phyloP scores from a whole-genome alignment of 805 yeast genomes.

The Cephaloascus albidus region DNA sequence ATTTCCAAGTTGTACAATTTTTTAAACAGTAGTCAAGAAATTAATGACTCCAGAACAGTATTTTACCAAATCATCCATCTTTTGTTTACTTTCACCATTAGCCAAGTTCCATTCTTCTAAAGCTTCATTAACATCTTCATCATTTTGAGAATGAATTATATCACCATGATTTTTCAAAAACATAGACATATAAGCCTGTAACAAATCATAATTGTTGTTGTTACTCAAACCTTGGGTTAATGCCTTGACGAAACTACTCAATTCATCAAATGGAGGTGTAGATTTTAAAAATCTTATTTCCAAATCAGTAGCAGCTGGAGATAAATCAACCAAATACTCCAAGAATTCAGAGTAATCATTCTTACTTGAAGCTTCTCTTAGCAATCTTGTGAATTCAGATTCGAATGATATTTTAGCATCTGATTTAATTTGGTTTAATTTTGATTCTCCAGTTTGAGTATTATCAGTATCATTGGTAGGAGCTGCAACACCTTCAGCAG shows the following conservation, averaged over 20 bases:
- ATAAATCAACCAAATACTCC: slow-evolving; percentile 39
- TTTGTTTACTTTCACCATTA: slow-evolving; percentile 30
- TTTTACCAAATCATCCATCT: slow-evolving; percentile 60
- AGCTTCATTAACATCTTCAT: slow-evolving; percentile 30
- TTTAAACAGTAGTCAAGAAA: slow-evolving; percentile 41
- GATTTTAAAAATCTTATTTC: slow-evolving; percentile 77
- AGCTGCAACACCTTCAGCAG: slow-evolving; percentile 24
- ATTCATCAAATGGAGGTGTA: slow-evolving; percentile 58
- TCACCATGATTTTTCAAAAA: slow-evolving; percentile 79
- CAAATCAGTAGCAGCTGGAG: slow-evolving; percentile 76
- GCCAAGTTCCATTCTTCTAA: slow-evolving; percentile 38
- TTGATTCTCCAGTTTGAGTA: slow-evolving; percentile 5
- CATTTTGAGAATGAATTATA: slow-evolving; percentile 30
- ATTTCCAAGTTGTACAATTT: too few species aligned
- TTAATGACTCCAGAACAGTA: slow-evolving; percentile 75
- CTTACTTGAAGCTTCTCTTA: slow-evolving; percentile 41
- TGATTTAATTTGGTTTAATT: slow-evolving; percentile 1
- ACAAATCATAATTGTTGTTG: slow-evolving; percentile 63
- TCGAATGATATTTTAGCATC: slow-evolving; percentile 41
- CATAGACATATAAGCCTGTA: slow-evolving; percentile 73
- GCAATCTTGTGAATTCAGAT: slow-evolving; percentile 57
- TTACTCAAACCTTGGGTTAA: slow-evolving; percentile 45
- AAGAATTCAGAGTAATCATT: slow-evolving; percentile 43
- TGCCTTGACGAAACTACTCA: slow-evolving; percentile 59
- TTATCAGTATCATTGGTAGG: slow-evolving; percentile 9